Evolutionary conservation across 106 monocot genomes (phyloP).

Genomic region (Apostasia shenzhenica): DNA sequence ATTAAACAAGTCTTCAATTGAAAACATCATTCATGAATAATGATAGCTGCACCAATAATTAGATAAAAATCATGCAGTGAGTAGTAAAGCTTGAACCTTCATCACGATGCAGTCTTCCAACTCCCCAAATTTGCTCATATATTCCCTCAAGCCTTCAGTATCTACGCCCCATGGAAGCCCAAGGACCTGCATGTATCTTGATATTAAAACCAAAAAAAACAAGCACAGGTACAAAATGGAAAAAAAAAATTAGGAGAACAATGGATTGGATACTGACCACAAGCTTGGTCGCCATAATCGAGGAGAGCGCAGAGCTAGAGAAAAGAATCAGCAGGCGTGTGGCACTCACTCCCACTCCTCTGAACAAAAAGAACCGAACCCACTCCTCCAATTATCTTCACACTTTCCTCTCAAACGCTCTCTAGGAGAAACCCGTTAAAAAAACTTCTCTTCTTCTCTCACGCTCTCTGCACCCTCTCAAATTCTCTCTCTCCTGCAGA

Average conservation of each 20-base stretch:
- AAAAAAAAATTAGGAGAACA: neutral
- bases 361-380: slow-evolving; percentile 1
- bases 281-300: slow-evolving; percentile 33
- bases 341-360: slow-evolving; percentile 3
- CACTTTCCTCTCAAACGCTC: neutral
- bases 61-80: neutral
- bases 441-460: neutral
- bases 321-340: neutral
- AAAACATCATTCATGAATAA: no score
- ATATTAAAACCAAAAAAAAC: neutral
- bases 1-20: no score
- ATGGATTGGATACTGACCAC: slow-evolving; percentile 19
- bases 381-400: neutral
- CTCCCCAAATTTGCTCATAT: slow-evolving; percentile 63
- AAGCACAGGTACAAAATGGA: neutral
- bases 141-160: slow-evolving; percentile 41
- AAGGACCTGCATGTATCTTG: slow-evolving; percentile 32
- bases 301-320: neutral
- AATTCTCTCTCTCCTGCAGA: slow-evolving; percentile 12
- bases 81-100: slow-evolving; percentile 29
- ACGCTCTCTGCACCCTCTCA: slow-evolving; percentile 11
- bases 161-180: slow-evolving; percentile 72
- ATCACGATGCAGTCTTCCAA: slow-evolving; percentile 62
- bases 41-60: no score
- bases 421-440: slow-evolving; percentile 1